Conservation (phyloP, 306 rosid genomes). For the Gynostemma pentaphyllum region DNA sequence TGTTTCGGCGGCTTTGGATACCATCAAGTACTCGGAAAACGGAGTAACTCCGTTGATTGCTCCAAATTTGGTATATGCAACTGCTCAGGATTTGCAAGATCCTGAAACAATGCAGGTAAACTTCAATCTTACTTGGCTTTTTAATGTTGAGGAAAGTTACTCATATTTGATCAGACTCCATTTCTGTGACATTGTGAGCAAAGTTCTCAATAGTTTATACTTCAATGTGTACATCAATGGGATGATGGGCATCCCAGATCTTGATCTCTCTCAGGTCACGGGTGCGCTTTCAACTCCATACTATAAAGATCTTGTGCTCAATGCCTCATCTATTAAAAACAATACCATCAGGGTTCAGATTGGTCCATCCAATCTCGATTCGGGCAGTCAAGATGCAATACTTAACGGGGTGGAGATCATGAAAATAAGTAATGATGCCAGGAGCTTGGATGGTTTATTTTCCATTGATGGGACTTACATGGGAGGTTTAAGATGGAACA, state of each 20-base stretch:
- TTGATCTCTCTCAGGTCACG: conserved; percentile 54
- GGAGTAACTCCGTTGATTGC: conserved; percentile 42
- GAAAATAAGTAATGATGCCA: conserved; percentile 50
- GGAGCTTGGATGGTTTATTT: conserved; percentile 51
- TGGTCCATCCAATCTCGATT: conserved; percentile 31
- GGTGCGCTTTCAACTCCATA: conserved; percentile 43
- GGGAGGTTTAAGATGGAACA: conserved; percentile 18
- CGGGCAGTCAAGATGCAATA: conserved; percentile 37
- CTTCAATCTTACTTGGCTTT: conserved; percentile 59
- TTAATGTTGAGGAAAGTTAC: conserved; percentile 43
- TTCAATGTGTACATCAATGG: conserved; percentile 59
- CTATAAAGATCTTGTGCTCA: conserved; percentile 47
- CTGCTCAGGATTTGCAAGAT: conserved; percentile 40
- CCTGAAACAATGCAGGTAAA: conserved; percentile 19
- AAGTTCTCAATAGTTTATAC: conserved; percentile 23
- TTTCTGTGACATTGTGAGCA: conserved; percentile 80
- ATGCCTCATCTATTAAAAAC: conserved; percentile 26
- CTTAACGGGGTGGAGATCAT: conserved; percentile 73
- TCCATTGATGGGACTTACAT: conserved; percentile 34
- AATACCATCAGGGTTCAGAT: conserved; percentile 43
- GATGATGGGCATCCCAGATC: conserved; percentile 26
- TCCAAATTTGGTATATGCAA: conserved; percentile 46
- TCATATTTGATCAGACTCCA: conserved; percentile 72
- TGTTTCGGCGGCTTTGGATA: conserved; percentile 19
- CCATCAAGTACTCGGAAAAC: conserved; percentile 28